These are phyloP conservation scores for Penicillium mononematosum DNA, from an alignment of 495 filamentous ascomycete genomes.

Conservation along the genomic window DNA sequence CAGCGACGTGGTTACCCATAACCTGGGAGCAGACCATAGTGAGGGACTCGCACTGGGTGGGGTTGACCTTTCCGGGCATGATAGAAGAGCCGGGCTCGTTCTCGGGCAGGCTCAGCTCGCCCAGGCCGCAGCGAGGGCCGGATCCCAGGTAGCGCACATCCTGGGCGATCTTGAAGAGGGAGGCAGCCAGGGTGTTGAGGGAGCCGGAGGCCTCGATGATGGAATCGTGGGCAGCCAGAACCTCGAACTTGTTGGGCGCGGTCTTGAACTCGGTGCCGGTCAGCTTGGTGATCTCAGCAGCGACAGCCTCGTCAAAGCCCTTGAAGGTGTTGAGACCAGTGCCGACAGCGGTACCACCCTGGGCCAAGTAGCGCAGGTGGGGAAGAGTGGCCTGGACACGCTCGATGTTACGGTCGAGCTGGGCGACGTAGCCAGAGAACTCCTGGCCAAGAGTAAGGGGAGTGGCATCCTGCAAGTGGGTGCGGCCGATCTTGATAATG, in stretches of 20 bases:
- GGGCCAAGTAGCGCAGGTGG: constrained; percentile 80
- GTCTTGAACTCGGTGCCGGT: constrained; percentile 92
- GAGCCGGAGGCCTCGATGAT: constrained; percentile 90
- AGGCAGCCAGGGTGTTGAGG: constrained; percentile 88
- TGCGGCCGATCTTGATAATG: constrained; percentile 99
- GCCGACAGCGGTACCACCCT: constrained; percentile 96
- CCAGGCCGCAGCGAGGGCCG: constrained; percentile 91
- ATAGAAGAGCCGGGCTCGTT: constrained; percentile 97
- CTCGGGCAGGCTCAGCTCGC: constrained; percentile 88
- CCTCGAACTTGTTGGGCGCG: constrained; percentile 98
- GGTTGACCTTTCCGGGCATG: constrained; percentile 99
- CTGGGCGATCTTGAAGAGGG: constrained; percentile 97
- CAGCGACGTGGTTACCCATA: constrained; percentile 92
- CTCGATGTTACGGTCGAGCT: constrained; percentile 86
- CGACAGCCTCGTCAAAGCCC: constrained; percentile 92
- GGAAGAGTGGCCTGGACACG: constrained; percentile 81
- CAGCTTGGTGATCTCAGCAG: constrained; percentile 84
- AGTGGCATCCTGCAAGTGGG: constrained; percentile 96
- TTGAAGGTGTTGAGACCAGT: constrained; percentile 97
- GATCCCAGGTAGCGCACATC: constrained; percentile 96
- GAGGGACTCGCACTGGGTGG: constrained; percentile 94
- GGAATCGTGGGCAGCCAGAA: constrained; percentile 95
- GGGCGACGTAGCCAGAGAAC: constrained; percentile 95
- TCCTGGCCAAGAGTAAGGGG: constrained; percentile 95
- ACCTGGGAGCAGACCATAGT: constrained; percentile 98